Evolutionary conservation across 805 yeast species (phyloP), one percentile per base, ranked within the genome.

Genomic region (Cyberlindnera galapagoensis): DNA sequence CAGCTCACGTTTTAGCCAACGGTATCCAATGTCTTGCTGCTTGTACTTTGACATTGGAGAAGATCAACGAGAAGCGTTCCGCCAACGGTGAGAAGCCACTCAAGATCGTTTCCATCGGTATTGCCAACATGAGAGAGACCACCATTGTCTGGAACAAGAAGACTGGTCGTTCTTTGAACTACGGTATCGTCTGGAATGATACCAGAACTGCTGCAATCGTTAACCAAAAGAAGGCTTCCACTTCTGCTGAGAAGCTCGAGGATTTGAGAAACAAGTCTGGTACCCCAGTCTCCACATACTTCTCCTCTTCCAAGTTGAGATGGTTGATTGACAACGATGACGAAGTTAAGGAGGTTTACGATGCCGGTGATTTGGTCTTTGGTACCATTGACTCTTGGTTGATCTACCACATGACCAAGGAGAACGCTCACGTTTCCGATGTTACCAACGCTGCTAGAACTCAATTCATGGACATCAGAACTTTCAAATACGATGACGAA

Each of bases 371-470:
- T 52, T 65, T 87, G 50, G 80, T 85, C 81, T 87, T 87, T 54
- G 96, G 96, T 37, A 88, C 97, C 18, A 80, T 90, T 27, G 97
- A 88, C 59, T 76, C 95, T 13, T 88, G 97, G 97, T 70, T 88
- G 41, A 76, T 88, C 39, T 85, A 83, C 60, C 81, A 86, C 52
- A 63, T 88, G 55, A 82, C 95, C 20, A 66, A 67, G 47, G 80
- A 80, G 49, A 68, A 71, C 31, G 57, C 79, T 0, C 84, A 74
- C 54, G 80, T 83, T 28, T 77, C 95, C 1, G 97, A 88, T 59
- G 78, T 87, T 18, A 79, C 96, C 33, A 88, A 88, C 57, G 97
- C 97, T 11, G 76, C 92, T 26, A 72, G 97, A 56, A 86, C 97
- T 8, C 80, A 80, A 64, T 78, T 88, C 54, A 81, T 88, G 90